Evolutionary conservation across 768 basidiomycete genomes (phyloP).

Genomic region (Termitomyces eurrhizus): DNA sequence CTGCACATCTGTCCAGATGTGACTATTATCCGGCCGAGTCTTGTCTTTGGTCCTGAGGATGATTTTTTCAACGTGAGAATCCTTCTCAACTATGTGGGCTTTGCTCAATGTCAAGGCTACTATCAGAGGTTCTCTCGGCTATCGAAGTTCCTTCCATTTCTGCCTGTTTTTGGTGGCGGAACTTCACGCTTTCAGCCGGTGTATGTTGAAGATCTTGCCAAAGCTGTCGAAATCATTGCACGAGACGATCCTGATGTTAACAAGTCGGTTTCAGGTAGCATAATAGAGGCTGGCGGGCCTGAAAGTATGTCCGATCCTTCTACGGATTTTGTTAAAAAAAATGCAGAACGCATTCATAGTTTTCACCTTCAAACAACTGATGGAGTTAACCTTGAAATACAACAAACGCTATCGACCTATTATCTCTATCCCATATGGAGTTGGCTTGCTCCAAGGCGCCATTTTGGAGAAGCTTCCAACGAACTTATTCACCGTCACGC

Average conservation of each 20-base stretch:
- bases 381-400: slow-evolving; percentile 57
- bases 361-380: slow-evolving; percentile 63
- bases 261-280: slow-evolving; percentile 47
- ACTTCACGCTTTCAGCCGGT: slow-evolving; percentile 66
- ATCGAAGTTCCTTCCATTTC: slow-evolving; percentile 57
- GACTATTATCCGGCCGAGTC: slow-evolving; percentile 66
- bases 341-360: slow-evolving; percentile 33
- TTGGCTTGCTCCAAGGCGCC: slow-evolving; percentile 63
- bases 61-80: slow-evolving; percentile 65
- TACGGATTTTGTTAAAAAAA: neutral
- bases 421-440: slow-evolving; percentile 56
- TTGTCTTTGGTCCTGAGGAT: slow-evolving; percentile 76
- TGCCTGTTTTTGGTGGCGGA: slow-evolving; percentile 79
- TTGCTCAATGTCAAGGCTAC: neutral
- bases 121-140: slow-evolving; percentile 59
- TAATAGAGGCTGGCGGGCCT: slow-evolving; percentile 40
- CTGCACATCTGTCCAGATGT: slow-evolving; percentile 42
- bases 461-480: slow-evolving; percentile 60
- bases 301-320: slow-evolving; percentile 23
- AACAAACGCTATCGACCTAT: slow-evolving; percentile 52
- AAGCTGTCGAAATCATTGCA: slow-evolving; percentile 54
- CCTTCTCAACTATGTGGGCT: neutral
- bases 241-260: slow-evolving; percentile 38
- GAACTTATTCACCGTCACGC: slow-evolving; percentile 66
- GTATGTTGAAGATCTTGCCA: slow-evolving; percentile 65